Percentiles rank a stretch among this genome's conserved stretches.
These are phyloP conservation scores for Ilyonectria robusta DNA, from an alignment of 2,329 filamentous ascomycete species.

Conservation along the genomic window DNA sequence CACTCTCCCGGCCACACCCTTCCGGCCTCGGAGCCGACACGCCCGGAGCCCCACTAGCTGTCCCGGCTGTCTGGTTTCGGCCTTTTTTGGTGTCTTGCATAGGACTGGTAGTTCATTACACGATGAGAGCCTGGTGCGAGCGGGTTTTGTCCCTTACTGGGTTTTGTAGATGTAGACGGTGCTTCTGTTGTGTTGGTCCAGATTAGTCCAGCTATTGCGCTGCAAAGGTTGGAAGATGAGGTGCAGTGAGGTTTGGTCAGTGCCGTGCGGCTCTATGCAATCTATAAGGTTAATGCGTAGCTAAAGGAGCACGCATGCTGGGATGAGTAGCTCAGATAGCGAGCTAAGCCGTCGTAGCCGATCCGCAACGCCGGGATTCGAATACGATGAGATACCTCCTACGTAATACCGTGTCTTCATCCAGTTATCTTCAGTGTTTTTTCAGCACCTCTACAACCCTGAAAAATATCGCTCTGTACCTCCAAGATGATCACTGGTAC, in stretches of 20 bases:
- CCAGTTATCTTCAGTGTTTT: not conserved
- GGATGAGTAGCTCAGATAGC: not conserved
- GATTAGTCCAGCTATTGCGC: too few relatives aligned
- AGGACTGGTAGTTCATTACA: too few relatives aligned
- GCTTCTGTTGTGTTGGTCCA: too few relatives aligned
- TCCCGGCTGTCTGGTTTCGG: not conserved
- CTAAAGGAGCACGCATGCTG: not conserved
- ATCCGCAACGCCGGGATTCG: not conserved
- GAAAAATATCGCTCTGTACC: not conserved
- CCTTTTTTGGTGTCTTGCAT: not conserved
- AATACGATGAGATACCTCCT: not conserved
- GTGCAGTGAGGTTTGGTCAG: not conserved
- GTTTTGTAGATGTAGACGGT: too few relatives aligned
- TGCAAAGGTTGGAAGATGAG: too few relatives aligned
- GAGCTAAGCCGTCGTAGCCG: not conserved
- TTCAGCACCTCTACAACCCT: not conserved
- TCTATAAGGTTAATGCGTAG: not conserved
- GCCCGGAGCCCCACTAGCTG: constrained; percentile 8
- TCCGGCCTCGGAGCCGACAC: constrained; percentile 8
- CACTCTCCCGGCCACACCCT: not conserved
- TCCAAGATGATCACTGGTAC: not conserved
- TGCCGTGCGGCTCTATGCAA: not conserved
- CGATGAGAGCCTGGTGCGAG: too few relatives aligned
- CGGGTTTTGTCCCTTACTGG: too few relatives aligned
- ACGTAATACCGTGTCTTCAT: not conserved